Conservation (phyloP, 2,329 filamentous ascomycete genomes). For the Ramichloridium luteum region DNA sequence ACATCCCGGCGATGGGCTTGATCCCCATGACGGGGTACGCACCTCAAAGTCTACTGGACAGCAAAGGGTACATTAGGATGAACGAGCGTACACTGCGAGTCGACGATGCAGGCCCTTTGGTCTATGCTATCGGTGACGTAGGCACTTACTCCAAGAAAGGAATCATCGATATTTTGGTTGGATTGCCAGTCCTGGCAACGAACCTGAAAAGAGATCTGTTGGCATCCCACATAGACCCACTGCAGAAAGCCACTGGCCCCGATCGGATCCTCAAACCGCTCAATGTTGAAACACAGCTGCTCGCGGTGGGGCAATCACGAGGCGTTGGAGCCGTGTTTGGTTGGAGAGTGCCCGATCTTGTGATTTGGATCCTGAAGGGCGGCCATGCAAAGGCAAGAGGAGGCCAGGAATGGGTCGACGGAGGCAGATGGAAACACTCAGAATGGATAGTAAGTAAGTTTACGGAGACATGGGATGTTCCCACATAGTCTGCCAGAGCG, state of each 20-base stretch:
- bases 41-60: constrained; percentile 33
- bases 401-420: constrained; percentile 13
- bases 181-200: constrained; percentile 26
- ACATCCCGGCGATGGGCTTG: constrained; percentile 39
- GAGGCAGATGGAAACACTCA: background rate
- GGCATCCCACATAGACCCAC: constrained; percentile 9
- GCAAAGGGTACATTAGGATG: constrained; percentile 34
- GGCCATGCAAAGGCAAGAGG: constrained; percentile 24
- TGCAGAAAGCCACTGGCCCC: constrained; percentile 15
- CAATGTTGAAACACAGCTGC: constrained; percentile 25
- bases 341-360: constrained; percentile 26
- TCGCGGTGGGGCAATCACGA: constrained; percentile 27
- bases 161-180: constrained; percentile 26
- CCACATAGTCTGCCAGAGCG: too few species aligned
- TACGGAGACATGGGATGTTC: background rate
- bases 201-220: constrained; percentile 35
- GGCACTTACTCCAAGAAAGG: constrained; percentile 27
- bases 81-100: constrained; percentile 32
- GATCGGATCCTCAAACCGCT: constrained; percentile 24
- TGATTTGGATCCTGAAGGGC: constrained; percentile 28
- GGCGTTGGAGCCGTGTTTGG: constrained; percentile 29
- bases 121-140: constrained; percentile 36
- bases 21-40: constrained; percentile 39
- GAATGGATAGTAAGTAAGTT: background rate
- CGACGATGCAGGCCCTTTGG: constrained; percentile 26